phyloP scores from a whole-genome alignment of 345 rosid species.

The Turritis glabra region DNA sequence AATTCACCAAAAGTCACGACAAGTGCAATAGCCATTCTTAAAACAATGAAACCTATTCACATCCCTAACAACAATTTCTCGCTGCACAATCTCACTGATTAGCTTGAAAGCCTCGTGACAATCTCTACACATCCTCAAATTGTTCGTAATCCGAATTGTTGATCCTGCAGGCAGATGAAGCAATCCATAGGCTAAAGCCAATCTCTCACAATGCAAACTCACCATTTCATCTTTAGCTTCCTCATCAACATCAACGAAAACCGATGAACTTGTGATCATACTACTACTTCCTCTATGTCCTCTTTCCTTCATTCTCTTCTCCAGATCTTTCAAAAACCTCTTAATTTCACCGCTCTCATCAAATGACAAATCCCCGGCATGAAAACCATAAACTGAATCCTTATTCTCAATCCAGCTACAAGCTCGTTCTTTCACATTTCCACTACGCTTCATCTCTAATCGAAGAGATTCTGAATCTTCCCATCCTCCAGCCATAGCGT shows the following conservation, averaged over 20 bases:
- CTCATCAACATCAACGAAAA: constrained; percentile 64
- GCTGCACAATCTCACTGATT: constrained; percentile 57
- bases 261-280: constrained; percentile 53
- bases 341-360: constrained; percentile 47
- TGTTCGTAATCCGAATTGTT: constrained; percentile 62
- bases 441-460: constrained; percentile 59
- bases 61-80: constrained; percentile 72
- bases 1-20: constrained; percentile 66
- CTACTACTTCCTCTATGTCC: constrained; percentile 48
- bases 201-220: constrained; percentile 71
- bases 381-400: constrained; percentile 49
- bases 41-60: constrained; percentile 77
- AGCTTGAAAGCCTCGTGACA: constrained; percentile 75
- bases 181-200: constrained; percentile 66
- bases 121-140: constrained; percentile 72
- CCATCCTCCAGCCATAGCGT: constrained; percentile 68
- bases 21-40: constrained; percentile 54
- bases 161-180: constrained; percentile 48
- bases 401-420: constrained; percentile 79
- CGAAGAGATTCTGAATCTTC: constrained; percentile 53
- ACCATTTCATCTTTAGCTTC: constrained; percentile 59
- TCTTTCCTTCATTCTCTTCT: constrained; percentile 58
- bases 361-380: constrained; percentile 55
- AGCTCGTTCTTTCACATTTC: constrained; percentile 69
- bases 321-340: constrained; percentile 52